Conservation (phyloP, 129 eudicot genomes). For the Chrysanthemum lavandulifolium region DNA sequence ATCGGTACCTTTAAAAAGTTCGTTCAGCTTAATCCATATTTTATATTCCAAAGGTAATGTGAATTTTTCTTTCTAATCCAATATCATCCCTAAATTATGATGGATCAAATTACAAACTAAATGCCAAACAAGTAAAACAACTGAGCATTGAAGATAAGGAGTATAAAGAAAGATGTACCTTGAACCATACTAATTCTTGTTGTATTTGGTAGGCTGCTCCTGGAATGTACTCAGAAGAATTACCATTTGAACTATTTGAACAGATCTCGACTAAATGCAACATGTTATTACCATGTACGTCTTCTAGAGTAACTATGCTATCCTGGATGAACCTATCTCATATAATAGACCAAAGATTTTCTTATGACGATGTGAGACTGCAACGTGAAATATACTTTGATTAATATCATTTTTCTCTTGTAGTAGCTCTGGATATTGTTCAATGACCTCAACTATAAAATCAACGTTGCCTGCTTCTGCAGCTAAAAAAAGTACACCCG, state of each 20-base stretch:
- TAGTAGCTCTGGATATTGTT: neutral
- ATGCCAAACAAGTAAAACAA: neutral
- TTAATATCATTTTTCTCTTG: neutral
- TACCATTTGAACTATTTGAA: neutral
- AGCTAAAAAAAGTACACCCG: neutral
- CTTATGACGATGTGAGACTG: neutral
- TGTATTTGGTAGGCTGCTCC: neutral
- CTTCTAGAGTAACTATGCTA: neutral
- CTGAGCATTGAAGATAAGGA: neutral
- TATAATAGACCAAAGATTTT: neutral
- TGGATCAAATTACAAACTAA: no score
- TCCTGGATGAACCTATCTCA: neutral
- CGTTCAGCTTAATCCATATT: no score
- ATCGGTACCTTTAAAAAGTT: no score
- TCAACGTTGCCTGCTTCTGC: neutral
- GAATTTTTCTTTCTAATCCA: no score
- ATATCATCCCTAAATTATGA: no score
- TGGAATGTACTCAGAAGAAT: neutral
- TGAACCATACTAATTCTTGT: conserved; percentile 7
- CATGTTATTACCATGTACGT: conserved; percentile 1
- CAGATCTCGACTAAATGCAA: neutral
- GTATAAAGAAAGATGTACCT: neutral
- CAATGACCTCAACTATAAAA: neutral
- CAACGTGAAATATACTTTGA: conserved; percentile 13
- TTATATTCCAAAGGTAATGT: no score